A percentile compares a stretch with the other conserved stretches of the same genome.
These are phyloP conservation scores for Entomortierella beljakovae DNA, from an alignment of 192 early-diverging fungal genomes.

Conservation along the genomic window DNA sequence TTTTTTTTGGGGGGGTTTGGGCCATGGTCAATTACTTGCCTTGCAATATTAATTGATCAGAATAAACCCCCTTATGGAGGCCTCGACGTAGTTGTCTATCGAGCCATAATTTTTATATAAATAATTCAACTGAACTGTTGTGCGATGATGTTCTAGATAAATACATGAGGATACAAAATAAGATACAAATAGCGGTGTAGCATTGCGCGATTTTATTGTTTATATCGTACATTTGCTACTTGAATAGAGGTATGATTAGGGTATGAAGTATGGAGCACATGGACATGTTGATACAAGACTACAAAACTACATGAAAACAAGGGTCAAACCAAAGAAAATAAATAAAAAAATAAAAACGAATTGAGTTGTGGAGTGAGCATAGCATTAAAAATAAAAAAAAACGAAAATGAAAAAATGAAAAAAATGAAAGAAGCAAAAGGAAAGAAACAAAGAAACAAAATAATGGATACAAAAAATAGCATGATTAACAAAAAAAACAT, in stretches of 20 bases:
- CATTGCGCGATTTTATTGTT: too few relatives aligned
- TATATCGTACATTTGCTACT: background rate
- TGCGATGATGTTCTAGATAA: too few relatives aligned
- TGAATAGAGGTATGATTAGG: background rate
- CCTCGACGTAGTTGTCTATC: too few relatives aligned
- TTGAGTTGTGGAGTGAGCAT: background rate
- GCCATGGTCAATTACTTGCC: too few relatives aligned
- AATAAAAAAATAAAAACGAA: background rate
- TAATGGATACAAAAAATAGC: background rate
- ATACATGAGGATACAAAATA: too few relatives aligned
- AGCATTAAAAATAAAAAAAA: background rate
- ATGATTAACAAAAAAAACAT: background rate
- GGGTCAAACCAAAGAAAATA: background rate
- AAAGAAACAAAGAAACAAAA: background rate
- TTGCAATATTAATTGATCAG: too few relatives aligned
- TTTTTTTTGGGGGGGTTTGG: too few relatives aligned
- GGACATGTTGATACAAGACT: slow-evolving; percentile 29
- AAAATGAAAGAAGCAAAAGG: background rate
- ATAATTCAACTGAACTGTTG: too few relatives aligned
- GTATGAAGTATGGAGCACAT: background rate
- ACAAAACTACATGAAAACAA: slow-evolving; percentile 30
- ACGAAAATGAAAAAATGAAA: background rate
- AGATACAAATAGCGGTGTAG: too few relatives aligned
- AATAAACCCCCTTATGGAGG: too few relatives aligned
- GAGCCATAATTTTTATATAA: too few relatives aligned